Evolutionary conservation across 495 filamentous ascomycete species (phyloP).

Genomic region (Hyaloscypha finlandica): DNA sequence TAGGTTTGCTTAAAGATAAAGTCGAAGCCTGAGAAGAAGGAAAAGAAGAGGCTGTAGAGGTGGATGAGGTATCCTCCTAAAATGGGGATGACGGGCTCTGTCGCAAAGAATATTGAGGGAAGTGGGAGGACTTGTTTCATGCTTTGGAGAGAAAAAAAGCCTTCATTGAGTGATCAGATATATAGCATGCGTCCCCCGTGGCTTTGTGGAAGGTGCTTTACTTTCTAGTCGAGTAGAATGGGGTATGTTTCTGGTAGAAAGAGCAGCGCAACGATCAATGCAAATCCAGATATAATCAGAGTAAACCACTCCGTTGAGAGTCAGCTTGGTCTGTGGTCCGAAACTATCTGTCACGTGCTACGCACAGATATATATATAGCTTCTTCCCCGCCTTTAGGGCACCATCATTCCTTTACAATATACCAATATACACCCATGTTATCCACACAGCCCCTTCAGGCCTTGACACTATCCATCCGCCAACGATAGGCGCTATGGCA

Average conservation of each 20-base stretch:
- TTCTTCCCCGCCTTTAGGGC: too few species aligned
- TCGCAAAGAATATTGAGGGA: neutral
- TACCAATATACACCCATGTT: too few species aligned
- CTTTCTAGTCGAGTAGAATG: neutral
- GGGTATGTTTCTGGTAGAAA: conserved; percentile 56
- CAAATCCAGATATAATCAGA: neutral
- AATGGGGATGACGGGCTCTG: neutral
- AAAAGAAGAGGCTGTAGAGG: neutral
- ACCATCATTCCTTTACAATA: too few species aligned
- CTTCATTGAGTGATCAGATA: neutral
- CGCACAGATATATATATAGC: too few species aligned
- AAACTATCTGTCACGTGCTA: too few species aligned
- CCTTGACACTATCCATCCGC: conserved; percentile 40
- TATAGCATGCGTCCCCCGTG: neutral
- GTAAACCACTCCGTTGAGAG: conserved; percentile 20
- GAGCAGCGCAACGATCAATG: neutral
- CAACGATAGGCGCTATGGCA: conserved; percentile 37
- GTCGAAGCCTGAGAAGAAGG: neutral
- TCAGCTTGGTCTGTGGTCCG: conserved; percentile 28
- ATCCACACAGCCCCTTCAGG: too few species aligned
- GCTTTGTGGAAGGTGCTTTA: neutral
- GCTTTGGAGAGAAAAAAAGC: neutral
- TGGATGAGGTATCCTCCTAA: neutral
- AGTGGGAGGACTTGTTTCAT: neutral
- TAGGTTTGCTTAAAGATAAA: neutral